Evolutionary conservation across 2,329 filamentous ascomycete species (phyloP), one percentile per base, ranked within the genome.

Genomic region (Fusarium chlamydosporum): DNA sequence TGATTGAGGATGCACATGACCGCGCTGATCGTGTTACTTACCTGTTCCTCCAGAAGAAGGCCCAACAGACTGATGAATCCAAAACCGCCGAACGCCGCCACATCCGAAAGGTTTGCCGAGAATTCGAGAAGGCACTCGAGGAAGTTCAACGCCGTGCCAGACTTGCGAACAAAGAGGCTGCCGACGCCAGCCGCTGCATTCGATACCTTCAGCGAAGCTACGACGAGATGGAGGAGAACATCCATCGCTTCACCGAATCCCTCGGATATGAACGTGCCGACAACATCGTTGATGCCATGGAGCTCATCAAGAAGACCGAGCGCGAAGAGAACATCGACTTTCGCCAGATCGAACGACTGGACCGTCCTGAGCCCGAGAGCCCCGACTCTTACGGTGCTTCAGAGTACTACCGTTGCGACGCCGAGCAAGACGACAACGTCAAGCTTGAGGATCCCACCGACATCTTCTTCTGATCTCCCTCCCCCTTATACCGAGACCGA

Each of bases 281-380:
- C 10, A 50, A 50, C 8, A 15, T 64, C 0, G 26, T 27, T 3
- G 33, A 57, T 6, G 58, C 61, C 0, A 26, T 64, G 15, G 37
- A 48, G 7, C 59, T 63, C 2, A 33, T 64, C 4, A 54, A 40
- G 26, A 27, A 43, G 16, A 64, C 61, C 1, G 51, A 64, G 13
- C 37, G 38, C 2, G 50, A 64, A 4, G 42, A 64, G 1, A 12
- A 38, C 7, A 63, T 63, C 16, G 23, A 55, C 3, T 43, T 38
- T 8, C 20, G 18, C 3, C 34, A 43, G 6, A 13, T 48, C 16
- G 12, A 57, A 12, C 37, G 16, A 2, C 33, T 23, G 3, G 59
- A 50, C 7, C 18, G 34, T 6, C 35, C 13, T 1, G 51, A 57
- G 1, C 10, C 18, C 2, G 42, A 57, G 16, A 63, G 58, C 4